Conservation (phyloP, 805 yeast species). For the Kodamaea neixiangensis region DNA sequence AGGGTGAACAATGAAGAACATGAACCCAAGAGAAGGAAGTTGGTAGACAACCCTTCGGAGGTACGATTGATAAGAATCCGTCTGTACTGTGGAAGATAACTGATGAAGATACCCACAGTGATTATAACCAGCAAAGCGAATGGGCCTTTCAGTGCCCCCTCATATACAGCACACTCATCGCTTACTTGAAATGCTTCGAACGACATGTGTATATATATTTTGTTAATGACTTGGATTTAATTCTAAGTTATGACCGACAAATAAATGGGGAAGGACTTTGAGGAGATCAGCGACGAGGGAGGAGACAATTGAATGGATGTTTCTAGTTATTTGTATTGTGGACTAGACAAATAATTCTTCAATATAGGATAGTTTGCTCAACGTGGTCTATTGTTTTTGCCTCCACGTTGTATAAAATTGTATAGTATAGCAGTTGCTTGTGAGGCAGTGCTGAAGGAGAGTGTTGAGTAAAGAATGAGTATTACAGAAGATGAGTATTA, state of each 20-base stretch:
- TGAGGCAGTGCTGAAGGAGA: too few species aligned
- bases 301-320: not conserved
- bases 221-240: not conserved
- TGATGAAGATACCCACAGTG: slow-evolving; percentile 65
- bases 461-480: too few species aligned
- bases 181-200: not conserved
- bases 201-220: not conserved
- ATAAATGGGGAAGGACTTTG: not conserved
- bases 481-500: too few species aligned
- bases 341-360: not conserved
- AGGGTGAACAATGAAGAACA: slow-evolving; percentile 68
- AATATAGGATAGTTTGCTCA: too few species aligned
- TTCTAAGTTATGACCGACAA: not conserved
- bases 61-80: slow-evolving; percentile 58
- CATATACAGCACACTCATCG: slow-evolving; percentile 42
- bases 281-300: too few species aligned
- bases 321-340: not conserved
- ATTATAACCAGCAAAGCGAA: slow-evolving; percentile 53
- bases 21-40: slow-evolving; percentile 69
- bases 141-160: slow-evolving; percentile 51
- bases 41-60: slow-evolving; percentile 78
- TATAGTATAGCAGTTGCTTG: too few species aligned
- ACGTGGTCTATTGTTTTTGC: too few species aligned
- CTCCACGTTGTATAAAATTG: too few species aligned
- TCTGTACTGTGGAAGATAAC: slow-evolving; percentile 76